Evolutionary conservation across 2,329 filamentous ascomycete genomes (phyloP).

Genomic region (Rachicladosporium sp.): DNA sequence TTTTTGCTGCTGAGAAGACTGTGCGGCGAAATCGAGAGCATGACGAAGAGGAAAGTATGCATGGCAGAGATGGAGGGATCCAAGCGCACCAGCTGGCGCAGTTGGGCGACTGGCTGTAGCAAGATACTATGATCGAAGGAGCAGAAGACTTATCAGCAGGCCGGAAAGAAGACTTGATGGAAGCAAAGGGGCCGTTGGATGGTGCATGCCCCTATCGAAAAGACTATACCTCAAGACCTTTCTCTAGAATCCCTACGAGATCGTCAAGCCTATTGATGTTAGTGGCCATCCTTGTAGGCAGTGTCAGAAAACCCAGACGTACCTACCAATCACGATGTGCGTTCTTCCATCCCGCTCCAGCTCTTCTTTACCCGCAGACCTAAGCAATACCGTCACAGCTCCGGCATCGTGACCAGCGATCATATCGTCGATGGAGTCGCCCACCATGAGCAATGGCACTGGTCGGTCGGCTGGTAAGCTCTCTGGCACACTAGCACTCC

Average conservation of each 20-base stretch:
- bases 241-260: slow-evolving; percentile 16
- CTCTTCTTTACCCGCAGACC: slow-evolving; percentile 24
- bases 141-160: too few relatives aligned
- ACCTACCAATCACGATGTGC: slow-evolving; percentile 20
- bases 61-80: background rate
- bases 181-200: too few relatives aligned
- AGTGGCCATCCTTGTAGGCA: background rate
- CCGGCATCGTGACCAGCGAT: slow-evolving; percentile 72
- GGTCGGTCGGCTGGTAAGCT: slow-evolving; percentile 6
- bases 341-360: slow-evolving; percentile 21
- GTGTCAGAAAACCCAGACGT: background rate
- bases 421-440: slow-evolving; percentile 78
- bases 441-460: slow-evolving; percentile 39
- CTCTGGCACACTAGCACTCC: slow-evolving; percentile 17
- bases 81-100: slow-evolving; percentile 2
- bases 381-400: slow-evolving; percentile 75
- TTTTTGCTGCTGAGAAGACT: background rate
- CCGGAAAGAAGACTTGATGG: too few relatives aligned
- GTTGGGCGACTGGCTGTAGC: slow-evolving; percentile 3
- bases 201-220: too few relatives aligned
- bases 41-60: background rate
- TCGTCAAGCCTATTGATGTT: slow-evolving; percentile 17
- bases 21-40: background rate
- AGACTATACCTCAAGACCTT: slow-evolving; percentile 7
- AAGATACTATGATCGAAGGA: too few relatives aligned